A percentile compares a stretch with the other conserved stretches of the same genome.
phyloP scores from a whole-genome alignment of 495 filamentous ascomycete genomes.

The Penicillium macrosclerotiorum region DNA sequence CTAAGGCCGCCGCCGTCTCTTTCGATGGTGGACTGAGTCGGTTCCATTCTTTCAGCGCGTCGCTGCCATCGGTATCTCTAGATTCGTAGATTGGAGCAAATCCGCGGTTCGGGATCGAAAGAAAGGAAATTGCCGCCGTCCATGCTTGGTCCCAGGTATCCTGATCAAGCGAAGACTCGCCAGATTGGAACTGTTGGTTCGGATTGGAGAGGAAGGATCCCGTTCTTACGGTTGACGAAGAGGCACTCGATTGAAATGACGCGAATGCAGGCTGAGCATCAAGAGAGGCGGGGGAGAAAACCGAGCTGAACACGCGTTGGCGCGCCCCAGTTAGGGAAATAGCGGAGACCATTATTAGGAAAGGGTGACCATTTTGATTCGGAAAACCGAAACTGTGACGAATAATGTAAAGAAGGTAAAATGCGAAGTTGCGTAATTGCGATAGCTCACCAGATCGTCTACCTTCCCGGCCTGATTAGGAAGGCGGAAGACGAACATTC shows the following conservation, averaged over 20 bases:
- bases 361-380: conserved; percentile 15
- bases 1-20: conserved; percentile 34
- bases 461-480: no score
- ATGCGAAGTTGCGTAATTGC: no score
- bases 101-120: conserved; percentile 51
- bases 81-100: conserved; percentile 25
- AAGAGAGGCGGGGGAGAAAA: conserved; percentile 48
- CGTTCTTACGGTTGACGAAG: conserved; percentile 19
- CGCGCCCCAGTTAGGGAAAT: conserved; percentile 32
- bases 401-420: no score
- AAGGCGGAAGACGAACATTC: no score
- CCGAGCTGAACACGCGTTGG: conserved; percentile 49
- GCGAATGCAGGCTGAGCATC: conserved; percentile 21
- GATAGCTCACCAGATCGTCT: no score
- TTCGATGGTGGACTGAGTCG: conserved; percentile 29
- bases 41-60: conserved; percentile 31
- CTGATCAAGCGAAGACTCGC: conserved; percentile 44
- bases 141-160: conserved; percentile 66
- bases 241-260: conserved; percentile 17
- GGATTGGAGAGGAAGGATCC: conserved; percentile 12
- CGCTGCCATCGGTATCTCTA: conserved; percentile 25
- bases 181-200: background rate
- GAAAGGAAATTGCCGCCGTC: conserved; percentile 61
- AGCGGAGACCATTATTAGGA: conserved; percentile 23
- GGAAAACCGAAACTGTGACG: background rate